phyloP scores from a whole-genome alignment of 2,329 filamentous ascomycete species.

The Fusarium sp. region DNA sequence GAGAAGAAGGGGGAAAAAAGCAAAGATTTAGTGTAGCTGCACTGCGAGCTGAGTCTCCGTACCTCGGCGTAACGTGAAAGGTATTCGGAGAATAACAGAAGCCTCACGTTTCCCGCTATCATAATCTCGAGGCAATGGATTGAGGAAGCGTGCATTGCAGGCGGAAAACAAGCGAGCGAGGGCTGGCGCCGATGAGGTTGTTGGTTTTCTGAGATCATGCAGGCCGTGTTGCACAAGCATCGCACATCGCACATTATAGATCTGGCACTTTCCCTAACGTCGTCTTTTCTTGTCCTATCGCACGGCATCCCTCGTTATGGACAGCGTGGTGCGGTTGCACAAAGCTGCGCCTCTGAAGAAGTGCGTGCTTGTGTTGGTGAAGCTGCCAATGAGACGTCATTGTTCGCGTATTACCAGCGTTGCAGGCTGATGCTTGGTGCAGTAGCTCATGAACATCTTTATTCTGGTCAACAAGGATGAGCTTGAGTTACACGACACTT shows the following conservation, averaged over 20 bases:
- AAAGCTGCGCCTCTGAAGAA: conserved; percentile 26
- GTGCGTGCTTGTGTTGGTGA: conserved; percentile 32
- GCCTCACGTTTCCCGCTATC: background rate
- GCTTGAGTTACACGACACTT: conserved; percentile 7
- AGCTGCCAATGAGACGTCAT: conserved; percentile 41
- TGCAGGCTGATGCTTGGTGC: conserved; percentile 40
- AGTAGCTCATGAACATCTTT: conserved; percentile 18
- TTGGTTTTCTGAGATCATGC: conserved; percentile 47
- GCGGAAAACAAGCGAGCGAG: conserved; percentile 45
- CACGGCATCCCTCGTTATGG: conserved; percentile 29
- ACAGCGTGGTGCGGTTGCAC: conserved; percentile 36
- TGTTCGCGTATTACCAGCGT: conserved; percentile 39
- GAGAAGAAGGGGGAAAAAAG: background rate
- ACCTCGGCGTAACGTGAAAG: conserved; percentile 11
- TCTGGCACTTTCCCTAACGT: conserved; percentile 43
- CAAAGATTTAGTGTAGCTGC: background rate
- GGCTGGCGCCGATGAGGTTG: conserved; percentile 43
- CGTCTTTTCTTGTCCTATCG: conserved; percentile 27
- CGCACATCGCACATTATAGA: conserved; percentile 42
- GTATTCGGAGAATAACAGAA: conserved; percentile 15
- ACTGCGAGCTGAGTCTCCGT: background rate
- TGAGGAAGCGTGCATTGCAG: conserved; percentile 28
- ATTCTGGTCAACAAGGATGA: background rate
- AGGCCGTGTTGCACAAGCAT: conserved; percentile 44
- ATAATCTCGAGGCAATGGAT: conserved; percentile 14